Percentiles rank a stretch among this genome's conserved stretches.
Evolutionary conservation across 1,139 yeast genomes (phyloP).

Genomic region (Meyerozyma sp.): DNA sequence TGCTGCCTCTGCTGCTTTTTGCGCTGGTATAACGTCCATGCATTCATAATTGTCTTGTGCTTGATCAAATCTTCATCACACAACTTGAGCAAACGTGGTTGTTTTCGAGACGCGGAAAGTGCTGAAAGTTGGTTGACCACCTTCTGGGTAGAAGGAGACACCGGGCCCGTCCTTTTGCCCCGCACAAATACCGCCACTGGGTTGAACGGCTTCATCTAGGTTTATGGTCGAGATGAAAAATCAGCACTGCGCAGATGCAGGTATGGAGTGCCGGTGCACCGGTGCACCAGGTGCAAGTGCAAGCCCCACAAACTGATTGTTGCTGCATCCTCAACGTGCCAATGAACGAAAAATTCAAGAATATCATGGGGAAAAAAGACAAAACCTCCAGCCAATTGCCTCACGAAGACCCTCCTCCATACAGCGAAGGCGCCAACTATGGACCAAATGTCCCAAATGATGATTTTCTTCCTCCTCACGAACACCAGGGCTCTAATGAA

Average conservation of each 20-base stretch:
- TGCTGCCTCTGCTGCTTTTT: slow-evolving; percentile 40
- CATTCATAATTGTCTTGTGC: slow-evolving; percentile 77
- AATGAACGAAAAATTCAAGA: neutral
- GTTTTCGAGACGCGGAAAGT: slow-evolving; percentile 79
- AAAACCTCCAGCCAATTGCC: slow-evolving; percentile 1
- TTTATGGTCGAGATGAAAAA: neutral
- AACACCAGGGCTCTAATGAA: neutral
- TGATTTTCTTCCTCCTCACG: slow-evolving; percentile 1
- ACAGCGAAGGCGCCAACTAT: neutral
- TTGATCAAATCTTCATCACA: slow-evolving; percentile 80
- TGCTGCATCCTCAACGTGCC: neutral
- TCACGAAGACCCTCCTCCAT: slow-evolving; percentile 1
- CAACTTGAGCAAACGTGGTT: slow-evolving; percentile 73
- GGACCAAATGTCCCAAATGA: neutral
- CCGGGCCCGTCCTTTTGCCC: slow-evolving; percentile 31
- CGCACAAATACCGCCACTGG: slow-evolving; percentile 20
- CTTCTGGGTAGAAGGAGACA: slow-evolving; percentile 58
- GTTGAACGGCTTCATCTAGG: slow-evolving; percentile 1
- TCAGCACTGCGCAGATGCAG: slow-evolving; percentile 1
- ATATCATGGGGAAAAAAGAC: neutral
- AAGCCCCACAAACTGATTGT: neutral
- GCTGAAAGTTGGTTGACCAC: slow-evolving; percentile 77
- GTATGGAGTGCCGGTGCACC: neutral
- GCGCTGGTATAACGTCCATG: slow-evolving; percentile 68
- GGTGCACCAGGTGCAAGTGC: neutral